These are phyloP conservation scores for Rhododendron griersonianum DNA, from an alignment of 148 eudicot genomes.

Conservation along the genomic window DNA sequence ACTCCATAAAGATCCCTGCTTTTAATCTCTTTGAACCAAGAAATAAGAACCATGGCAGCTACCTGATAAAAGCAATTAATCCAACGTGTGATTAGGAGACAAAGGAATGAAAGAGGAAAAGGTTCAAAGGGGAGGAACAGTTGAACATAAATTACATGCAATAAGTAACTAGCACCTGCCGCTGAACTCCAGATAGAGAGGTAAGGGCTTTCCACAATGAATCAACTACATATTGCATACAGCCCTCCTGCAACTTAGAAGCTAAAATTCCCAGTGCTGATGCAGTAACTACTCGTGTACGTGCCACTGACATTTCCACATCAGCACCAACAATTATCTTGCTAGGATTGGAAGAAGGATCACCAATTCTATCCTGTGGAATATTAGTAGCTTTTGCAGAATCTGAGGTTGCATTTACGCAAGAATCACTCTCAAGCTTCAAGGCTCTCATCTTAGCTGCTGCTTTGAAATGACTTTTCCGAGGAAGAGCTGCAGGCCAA, in stretches of 20 bases:
- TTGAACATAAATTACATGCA: neutral
- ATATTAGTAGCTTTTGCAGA: slow-evolving; percentile 29
- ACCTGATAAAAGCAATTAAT: slow-evolving; percentile 36
- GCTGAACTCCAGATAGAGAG: slow-evolving; percentile 85
- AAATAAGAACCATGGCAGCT: slow-evolving; percentile 82
- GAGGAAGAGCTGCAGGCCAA: slow-evolving; percentile 87
- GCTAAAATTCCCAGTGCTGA: slow-evolving; percentile 85
- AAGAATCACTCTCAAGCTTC: slow-evolving; percentile 50
- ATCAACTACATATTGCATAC: slow-evolving; percentile 49
- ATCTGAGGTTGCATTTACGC: slow-evolving; percentile 27
- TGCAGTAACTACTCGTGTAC: slow-evolving; percentile 80
- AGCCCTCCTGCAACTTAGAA: slow-evolving; percentile 65
- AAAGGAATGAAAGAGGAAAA: neutral
- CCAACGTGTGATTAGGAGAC: neutral
- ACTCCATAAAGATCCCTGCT: slow-evolving; percentile 20
- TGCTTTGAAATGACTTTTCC: slow-evolving; percentile 74
- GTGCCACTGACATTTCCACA: slow-evolving; percentile 77
- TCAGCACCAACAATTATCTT: slow-evolving; percentile 93
- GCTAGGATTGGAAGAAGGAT: slow-evolving; percentile 39
- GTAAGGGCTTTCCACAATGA: slow-evolving; percentile 79
- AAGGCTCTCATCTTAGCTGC: slow-evolving; percentile 90
- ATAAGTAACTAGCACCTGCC: slow-evolving; percentile 48
- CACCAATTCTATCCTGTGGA: slow-evolving; percentile 49
- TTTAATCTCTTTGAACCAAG: slow-evolving; percentile 89
- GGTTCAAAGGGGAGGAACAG: neutral